These are phyloP conservation scores for Abrus precatorius DNA, from an alignment of 306 rosid species.

Conservation along the genomic window DNA sequence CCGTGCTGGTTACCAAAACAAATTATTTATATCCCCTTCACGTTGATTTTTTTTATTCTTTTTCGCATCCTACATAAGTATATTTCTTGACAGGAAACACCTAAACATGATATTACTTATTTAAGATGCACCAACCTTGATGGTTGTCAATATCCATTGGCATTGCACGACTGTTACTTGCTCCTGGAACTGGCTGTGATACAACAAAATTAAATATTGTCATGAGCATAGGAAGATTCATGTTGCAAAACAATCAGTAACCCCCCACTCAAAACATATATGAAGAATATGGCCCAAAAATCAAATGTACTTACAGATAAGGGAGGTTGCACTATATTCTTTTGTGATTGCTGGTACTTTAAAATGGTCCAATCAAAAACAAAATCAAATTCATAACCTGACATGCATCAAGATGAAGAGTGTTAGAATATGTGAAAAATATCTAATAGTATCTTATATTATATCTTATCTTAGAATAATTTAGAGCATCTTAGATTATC, in stretches of 20 bases:
- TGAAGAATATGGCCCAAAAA: conserved; percentile 35
- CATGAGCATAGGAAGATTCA: conserved; percentile 41
- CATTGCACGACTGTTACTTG: conserved; percentile 64
- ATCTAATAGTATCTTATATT: too few relatives aligned
- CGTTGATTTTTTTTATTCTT: background rate
- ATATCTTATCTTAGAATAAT: too few relatives aligned
- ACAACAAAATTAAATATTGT: conserved; percentile 47
- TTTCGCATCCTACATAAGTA: background rate
- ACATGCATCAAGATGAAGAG: conserved; percentile 31
- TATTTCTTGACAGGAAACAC: conserved; percentile 28
- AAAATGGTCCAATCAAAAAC: conserved; percentile 95
- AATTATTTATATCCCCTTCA: background rate
- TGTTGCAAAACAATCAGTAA: conserved; percentile 30
- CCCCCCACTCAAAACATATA: conserved; percentile 5
- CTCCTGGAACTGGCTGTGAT: conserved; percentile 76
- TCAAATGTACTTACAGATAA: conserved; percentile 67
- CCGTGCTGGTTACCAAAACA: conserved; percentile 29
- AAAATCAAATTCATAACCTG: conserved; percentile 90
- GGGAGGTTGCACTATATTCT: conserved; percentile 67
- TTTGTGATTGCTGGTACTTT: conserved; percentile 92
- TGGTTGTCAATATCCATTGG: conserved; percentile 63
- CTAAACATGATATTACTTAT: conserved; percentile 7
- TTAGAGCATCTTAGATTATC: too few relatives aligned
- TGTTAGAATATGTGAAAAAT: background rate
- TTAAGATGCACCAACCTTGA: conserved; percentile 67